phyloP scores from a whole-genome alignment of 345 rosid genomes.

The Balakata baccata region DNA sequence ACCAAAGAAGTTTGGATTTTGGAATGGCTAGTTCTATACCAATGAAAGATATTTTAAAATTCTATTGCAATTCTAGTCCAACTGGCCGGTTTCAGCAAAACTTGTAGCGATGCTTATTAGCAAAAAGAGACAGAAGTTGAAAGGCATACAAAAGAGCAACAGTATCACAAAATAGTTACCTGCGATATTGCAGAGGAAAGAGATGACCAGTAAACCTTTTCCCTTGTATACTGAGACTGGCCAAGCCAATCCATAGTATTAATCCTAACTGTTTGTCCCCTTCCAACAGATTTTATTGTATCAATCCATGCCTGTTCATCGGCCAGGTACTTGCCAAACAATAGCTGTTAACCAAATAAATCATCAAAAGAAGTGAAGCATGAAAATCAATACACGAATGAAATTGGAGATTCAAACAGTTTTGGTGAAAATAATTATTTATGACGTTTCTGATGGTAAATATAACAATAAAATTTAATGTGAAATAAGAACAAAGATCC shows the following conservation, averaged over 20 bases:
- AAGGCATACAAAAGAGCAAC: background rate
- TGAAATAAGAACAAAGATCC: background rate
- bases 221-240: slow-evolving; percentile 60
- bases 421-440: too few species aligned
- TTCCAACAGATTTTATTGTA: slow-evolving; percentile 64
- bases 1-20: too few species aligned
- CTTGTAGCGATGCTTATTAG: background rate
- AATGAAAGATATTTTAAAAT: too few species aligned
- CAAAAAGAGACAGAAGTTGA: background rate
- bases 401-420: background rate
- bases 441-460: background rate
- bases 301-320: slow-evolving; percentile 91
- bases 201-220: slow-evolving; percentile 69
- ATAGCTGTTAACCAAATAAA: slow-evolving; percentile 45
- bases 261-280: slow-evolving; percentile 61
- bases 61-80: too few species aligned
- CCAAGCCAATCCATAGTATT: slow-evolving; percentile 96
- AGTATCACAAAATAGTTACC: slow-evolving; percentile 35
- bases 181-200: slow-evolving; percentile 70
- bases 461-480: background rate
- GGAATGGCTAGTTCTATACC: too few species aligned
- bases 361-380: slow-evolving; percentile 14
- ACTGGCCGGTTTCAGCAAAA: too few species aligned
- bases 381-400: background rate
- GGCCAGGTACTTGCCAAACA: slow-evolving; percentile 59